A percentile compares a stretch with the other conserved stretches of the same genome.
These are phyloP conservation scores for Mucor mucedo DNA, from an alignment of 371 early-diverging fungal species.

Conservation along the genomic window DNA sequence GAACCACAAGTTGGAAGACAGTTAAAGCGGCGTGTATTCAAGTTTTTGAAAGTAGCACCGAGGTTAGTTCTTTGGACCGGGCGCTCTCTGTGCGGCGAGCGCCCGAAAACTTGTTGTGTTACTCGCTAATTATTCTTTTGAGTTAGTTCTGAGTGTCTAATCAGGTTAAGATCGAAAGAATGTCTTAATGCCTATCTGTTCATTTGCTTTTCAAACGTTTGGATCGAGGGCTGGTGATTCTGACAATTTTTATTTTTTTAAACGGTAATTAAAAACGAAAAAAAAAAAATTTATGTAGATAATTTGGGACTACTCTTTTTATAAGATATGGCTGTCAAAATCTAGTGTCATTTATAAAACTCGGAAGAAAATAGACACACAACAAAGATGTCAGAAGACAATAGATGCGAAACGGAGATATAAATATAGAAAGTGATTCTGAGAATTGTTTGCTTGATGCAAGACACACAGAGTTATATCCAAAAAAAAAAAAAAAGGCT, in stretches of 20 bases:
- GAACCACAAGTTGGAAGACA: constrained; percentile 18
- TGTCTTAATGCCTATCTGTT: constrained; percentile 37
- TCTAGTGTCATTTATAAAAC: no score
- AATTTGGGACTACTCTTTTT: no score
- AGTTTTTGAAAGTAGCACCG: neutral
- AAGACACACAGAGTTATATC: neutral
- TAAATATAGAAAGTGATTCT: neutral
- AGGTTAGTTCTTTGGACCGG: constrained; percentile 26
- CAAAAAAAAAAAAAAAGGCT: no score
- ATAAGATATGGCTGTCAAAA: no score
- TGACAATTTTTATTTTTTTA: constrained; percentile 14
- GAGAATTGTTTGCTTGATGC: neutral
- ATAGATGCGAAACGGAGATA: no score
- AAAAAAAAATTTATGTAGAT: no score
- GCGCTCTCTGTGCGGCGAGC: constrained; percentile 38
- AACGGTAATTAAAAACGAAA: neutral
- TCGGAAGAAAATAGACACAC: no score
- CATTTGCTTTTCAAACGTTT: constrained; percentile 10
- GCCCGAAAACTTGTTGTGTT: constrained; percentile 35
- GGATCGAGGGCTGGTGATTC: constrained; percentile 38
- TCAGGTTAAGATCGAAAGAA: constrained; percentile 33
- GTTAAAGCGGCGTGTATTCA: neutral
- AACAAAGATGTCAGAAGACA: no score
- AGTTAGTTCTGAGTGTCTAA: constrained; percentile 40
- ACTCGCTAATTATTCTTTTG: constrained; percentile 38